These are phyloP conservation scores for Heterobasidion annosum DNA, from an alignment of 1,284 basidiomycete genomes.

Conservation along the genomic window DNA sequence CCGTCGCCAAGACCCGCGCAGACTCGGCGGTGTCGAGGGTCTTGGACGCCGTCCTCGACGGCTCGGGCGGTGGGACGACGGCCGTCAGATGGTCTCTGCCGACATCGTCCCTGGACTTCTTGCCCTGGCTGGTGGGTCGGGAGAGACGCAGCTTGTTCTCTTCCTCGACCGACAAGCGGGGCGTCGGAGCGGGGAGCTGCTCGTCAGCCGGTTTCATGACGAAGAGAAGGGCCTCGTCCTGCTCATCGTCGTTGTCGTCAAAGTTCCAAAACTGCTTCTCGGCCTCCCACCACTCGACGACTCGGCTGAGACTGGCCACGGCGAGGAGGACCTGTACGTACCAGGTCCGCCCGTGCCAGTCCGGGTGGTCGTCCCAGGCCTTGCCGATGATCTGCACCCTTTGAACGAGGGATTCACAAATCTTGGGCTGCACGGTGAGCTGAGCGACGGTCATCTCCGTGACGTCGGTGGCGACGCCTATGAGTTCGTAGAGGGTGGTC, in stretches of 20 bases:
- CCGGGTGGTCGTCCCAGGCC: constrained; percentile 95
- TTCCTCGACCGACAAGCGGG: constrained; percentile 43
- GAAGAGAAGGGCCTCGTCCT: constrained; percentile 83
- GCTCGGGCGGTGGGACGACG: constrained; percentile 8
- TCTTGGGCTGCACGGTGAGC: constrained; percentile 77
- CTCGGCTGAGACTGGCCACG: constrained; percentile 92
- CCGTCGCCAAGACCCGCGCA: constrained; percentile 71
- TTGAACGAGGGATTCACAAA: constrained; percentile 83
- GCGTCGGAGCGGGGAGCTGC: constrained; percentile 26
- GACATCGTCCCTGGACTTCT: constrained; percentile 50
- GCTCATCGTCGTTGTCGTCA: constrained; percentile 85
- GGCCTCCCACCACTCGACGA: constrained; percentile 99
- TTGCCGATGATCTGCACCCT: constrained; percentile 87
- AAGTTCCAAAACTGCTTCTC: constrained; percentile 99
- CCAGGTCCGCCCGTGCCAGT: constrained; percentile 98
- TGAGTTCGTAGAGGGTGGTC: constrained; percentile 86
- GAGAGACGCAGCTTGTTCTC: constrained; percentile 43
- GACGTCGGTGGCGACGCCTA: constrained; percentile 91
- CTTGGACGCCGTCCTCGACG: constrained; percentile 26
- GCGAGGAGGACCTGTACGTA: constrained; percentile 95
- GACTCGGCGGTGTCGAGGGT: constrained; percentile 53
- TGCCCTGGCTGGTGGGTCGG: constrained; percentile 39
- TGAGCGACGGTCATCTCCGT: constrained; percentile 83
- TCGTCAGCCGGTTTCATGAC: constrained; percentile 80
- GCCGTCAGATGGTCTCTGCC: constrained; percentile 20